Conservation (phyloP, 1,139 yeast species). For the Saccharomyces hybrid region DNA sequence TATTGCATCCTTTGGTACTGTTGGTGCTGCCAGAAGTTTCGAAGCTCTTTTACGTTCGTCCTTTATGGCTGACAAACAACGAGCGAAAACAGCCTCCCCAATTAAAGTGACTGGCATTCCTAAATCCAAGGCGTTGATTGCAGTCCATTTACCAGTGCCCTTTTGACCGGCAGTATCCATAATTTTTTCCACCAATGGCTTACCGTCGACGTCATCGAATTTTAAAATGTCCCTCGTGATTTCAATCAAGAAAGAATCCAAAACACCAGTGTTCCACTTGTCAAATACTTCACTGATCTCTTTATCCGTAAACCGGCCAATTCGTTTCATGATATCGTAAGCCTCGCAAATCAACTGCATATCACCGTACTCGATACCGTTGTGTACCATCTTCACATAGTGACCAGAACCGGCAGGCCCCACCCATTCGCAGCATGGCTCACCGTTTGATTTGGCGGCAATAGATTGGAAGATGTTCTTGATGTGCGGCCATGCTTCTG, state of each 20-base stretch:
- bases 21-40: constrained; percentile 69
- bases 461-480: constrained; percentile 94
- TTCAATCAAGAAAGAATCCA: constrained; percentile 94
- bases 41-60: constrained; percentile 86
- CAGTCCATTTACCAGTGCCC: constrained; percentile 99
- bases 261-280: constrained; percentile 94
- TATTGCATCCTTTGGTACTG: constrained; percentile 47
- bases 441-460: constrained; percentile 94
- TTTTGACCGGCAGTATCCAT: constrained; percentile 97
- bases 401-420: constrained; percentile 99
- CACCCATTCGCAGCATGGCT: constrained; percentile 99
- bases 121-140: constrained; percentile 92
- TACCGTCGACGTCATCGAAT: constrained; percentile 80
- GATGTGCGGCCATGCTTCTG: constrained; percentile 97
- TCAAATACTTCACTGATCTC: constrained; percentile 92
- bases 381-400: constrained; percentile 99
- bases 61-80: constrained; percentile 92
- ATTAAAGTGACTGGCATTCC: constrained; percentile 98
- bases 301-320: constrained; percentile 81
- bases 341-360: constrained; percentile 99
- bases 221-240: constrained; percentile 92
- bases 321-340: constrained; percentile 90
- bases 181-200: constrained; percentile 92
- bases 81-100: constrained; percentile 97
- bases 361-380: constrained; percentile 99